phyloP scores from a whole-genome alignment of 345 rosid genomes.

The Firmiana major region DNA sequence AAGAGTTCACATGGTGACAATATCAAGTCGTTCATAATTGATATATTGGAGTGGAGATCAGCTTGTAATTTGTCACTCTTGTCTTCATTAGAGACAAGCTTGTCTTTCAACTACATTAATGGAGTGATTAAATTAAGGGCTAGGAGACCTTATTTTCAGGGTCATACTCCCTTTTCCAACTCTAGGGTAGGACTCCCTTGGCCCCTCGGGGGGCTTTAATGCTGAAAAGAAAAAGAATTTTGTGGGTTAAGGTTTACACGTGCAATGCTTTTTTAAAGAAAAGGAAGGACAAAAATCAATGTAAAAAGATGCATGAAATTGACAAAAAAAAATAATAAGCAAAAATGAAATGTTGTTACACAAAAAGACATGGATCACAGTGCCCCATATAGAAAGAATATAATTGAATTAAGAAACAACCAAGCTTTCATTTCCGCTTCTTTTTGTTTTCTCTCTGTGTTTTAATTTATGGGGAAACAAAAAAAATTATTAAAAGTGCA shows the following conservation, averaged over 20 bases:
- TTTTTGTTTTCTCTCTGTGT: too few species aligned
- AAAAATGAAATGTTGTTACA: slow-evolving; percentile 25
- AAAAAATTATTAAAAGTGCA: background rate
- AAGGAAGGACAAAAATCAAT: background rate
- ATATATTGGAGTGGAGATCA: background rate
- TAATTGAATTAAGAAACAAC: background rate
- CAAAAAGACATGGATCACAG: slow-evolving; percentile 35
- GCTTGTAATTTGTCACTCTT: background rate
- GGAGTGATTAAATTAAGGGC: background rate
- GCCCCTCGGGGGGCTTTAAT: background rate
- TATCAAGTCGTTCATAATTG: background rate
- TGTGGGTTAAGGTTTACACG: slow-evolving; percentile 3
- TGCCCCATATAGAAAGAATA: slow-evolving; percentile 10
- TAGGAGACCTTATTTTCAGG: background rate
- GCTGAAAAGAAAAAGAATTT: too few species aligned
- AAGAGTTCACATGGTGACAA: background rate
- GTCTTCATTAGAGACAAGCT: background rate
- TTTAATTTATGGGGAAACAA: slow-evolving; percentile 2
- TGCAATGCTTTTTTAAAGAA: slow-evolving; percentile 1
- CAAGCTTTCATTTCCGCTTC: background rate
- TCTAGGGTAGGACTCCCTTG: slow-evolving; percentile 8
- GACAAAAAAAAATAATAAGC: background rate
- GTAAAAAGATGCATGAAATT: background rate
- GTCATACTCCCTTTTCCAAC: background rate
- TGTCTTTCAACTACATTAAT: background rate